These are phyloP conservation scores for Pseudohalonectria lignicola DNA, from an alignment of 2,329 filamentous ascomycete species.

Conservation along the genomic window DNA sequence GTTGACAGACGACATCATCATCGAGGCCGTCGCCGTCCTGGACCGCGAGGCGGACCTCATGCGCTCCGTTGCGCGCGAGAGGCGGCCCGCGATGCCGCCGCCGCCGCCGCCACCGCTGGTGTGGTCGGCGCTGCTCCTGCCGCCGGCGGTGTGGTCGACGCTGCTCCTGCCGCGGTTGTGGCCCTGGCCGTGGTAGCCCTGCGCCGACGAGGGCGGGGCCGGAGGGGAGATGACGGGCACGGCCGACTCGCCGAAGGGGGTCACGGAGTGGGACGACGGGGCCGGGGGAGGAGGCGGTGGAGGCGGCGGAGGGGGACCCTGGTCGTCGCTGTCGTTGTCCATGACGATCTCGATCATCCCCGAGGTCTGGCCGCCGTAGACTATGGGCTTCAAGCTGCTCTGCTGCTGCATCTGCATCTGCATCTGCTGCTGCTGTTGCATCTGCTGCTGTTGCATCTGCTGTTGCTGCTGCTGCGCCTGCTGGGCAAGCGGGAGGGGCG, in stretches of 20 bases:
- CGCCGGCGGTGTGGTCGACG: constrained; percentile 21
- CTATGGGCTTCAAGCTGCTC: constrained; percentile 22
- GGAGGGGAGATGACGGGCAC: constrained; percentile 34
- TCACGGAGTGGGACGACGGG: constrained; percentile 11
- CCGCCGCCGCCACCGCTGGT: constrained; percentile 44
- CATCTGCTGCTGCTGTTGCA: no score
- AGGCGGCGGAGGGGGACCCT: constrained; percentile 13
- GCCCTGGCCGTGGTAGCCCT: no score
- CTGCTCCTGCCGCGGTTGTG: no score
- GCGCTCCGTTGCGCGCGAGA: constrained; percentile 47
- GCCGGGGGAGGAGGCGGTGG: constrained; percentile 11
- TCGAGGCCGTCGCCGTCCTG: constrained; percentile 25
- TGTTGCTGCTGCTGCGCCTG: no score
- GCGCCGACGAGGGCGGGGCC: constrained; percentile 24
- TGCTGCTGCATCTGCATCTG: no score
- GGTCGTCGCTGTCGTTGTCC: constrained; percentile 45
- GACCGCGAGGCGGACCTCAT: constrained; percentile 49
- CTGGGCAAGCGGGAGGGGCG: constrained; percentile 38
- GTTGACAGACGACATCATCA: no score
- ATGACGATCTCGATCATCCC: constrained; percentile 57
- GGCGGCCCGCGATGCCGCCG: constrained; percentile 38
- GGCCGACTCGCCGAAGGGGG: constrained; percentile 23
- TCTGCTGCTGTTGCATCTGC: no score
- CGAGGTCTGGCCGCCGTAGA: constrained; percentile 32
- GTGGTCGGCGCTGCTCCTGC: constrained; percentile 42